Percentiles rank a stretch among this genome's conserved stretches.
Evolutionary conservation across 2,329 filamentous ascomycete species (phyloP).

Genomic region (Chaetoscypha palmicola): DNA sequence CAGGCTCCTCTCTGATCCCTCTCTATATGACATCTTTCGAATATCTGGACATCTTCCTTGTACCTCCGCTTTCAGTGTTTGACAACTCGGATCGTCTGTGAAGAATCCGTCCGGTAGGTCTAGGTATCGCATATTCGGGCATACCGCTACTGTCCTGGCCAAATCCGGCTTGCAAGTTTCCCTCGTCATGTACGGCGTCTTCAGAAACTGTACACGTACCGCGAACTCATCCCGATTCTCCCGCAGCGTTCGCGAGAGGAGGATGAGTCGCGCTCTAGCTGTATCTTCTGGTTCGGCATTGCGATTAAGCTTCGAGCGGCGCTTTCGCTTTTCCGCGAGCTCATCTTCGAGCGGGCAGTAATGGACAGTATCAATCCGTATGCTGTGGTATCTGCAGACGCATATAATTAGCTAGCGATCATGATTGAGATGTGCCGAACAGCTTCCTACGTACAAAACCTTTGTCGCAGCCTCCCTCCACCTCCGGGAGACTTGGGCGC

Average conservation of each 20-base stretch:
- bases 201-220: conserved; percentile 67
- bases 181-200: conserved; percentile 90
- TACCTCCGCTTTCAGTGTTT: conserved; percentile 73
- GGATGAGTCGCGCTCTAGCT: conserved; percentile 64
- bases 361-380: conserved; percentile 89
- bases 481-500: conserved; percentile 62
- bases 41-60: conserved; percentile 77
- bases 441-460: conserved; percentile 55
- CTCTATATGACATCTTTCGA: conserved; percentile 79
- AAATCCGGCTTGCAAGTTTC: conserved; percentile 76
- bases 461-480: conserved; percentile 55
- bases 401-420: too few species aligned
- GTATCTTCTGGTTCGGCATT: conserved; percentile 78
- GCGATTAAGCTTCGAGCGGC: conserved; percentile 63
- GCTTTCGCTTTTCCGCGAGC: conserved; percentile 72
- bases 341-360: conserved; percentile 85
- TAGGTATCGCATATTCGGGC: conserved; percentile 80
- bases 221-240: conserved; percentile 63
- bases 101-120: conserved; percentile 87
- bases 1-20: conserved; percentile 71
- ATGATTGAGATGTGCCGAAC: too few species aligned
- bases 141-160: conserved; percentile 75
- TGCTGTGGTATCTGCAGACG: conserved; percentile 65
- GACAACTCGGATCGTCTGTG: conserved; percentile 68
- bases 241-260: conserved; percentile 76